Evolutionary conservation across 257 asterid species (phyloP).

Genomic region (Nicotiana knightiana): DNA sequence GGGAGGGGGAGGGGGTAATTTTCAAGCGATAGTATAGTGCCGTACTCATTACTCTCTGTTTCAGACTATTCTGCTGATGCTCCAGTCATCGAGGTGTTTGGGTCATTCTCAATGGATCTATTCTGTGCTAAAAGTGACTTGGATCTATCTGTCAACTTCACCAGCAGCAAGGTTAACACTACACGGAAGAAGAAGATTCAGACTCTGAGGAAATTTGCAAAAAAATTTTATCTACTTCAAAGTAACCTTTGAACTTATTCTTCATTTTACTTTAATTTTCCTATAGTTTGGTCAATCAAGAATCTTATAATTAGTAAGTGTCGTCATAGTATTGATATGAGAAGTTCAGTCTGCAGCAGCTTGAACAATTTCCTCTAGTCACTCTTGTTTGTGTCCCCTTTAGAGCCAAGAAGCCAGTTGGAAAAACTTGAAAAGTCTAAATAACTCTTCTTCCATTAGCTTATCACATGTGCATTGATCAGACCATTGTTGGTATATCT

Average conservation of each 20-base stretch:
- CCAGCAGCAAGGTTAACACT: slow-evolving; percentile 23
- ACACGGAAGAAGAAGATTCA: slow-evolving; percentile 76
- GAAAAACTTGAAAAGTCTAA: background rate
- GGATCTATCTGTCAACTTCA: slow-evolving; percentile 80
- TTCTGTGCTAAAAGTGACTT: slow-evolving; percentile 70
- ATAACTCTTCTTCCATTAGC: background rate
- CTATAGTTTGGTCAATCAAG: background rate
- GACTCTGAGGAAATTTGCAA: slow-evolving; percentile 70
- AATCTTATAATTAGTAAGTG: background rate
- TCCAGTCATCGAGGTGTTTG: slow-evolving; percentile 81
- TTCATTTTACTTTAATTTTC: background rate
- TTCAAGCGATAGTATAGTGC: background rate
- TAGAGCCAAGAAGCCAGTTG: too few species aligned
- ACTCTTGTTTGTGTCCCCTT: too few species aligned
- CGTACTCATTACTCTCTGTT: slow-evolving; percentile 9
- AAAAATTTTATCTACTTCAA: slow-evolving; percentile 62
- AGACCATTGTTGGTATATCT: background rate
- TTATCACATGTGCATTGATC: too few species aligned
- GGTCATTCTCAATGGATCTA: slow-evolving; percentile 89
- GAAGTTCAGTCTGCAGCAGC: too few species aligned
- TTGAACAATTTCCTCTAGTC: too few species aligned
- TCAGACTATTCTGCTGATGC: slow-evolving; percentile 47
- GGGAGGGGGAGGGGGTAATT: background rate
- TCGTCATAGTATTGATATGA: background rate
- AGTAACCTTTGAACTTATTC: slow-evolving; percentile 35